Conservation (phyloP, 352 stramenopile genomes). For the Pythium periplocum region DNA sequence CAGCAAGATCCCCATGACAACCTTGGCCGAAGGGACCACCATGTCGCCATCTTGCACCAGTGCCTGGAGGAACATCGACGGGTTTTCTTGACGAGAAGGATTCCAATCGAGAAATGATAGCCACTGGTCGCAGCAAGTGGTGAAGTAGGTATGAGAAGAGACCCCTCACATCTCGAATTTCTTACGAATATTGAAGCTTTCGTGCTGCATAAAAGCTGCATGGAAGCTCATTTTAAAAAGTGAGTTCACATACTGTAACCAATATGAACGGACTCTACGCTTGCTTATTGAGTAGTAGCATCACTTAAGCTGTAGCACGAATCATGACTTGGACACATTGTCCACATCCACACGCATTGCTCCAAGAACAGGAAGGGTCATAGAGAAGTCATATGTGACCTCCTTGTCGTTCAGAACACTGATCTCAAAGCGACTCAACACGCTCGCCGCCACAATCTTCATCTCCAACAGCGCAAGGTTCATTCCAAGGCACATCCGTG, state of each 20-base stretch:
- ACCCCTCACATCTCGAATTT: conserved; percentile 1
- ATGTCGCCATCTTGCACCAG: not conserved
- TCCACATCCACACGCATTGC: conserved; percentile 4
- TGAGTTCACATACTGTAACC: too few relatives aligned
- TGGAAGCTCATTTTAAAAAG: too few relatives aligned
- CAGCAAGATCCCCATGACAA: not conserved
- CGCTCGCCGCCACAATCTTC: conserved; percentile 50
- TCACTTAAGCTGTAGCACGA: too few relatives aligned
- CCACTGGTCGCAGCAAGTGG: too few relatives aligned
- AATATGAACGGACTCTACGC: too few relatives aligned
- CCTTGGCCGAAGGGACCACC: not conserved
- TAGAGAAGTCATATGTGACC: conserved; percentile 33
- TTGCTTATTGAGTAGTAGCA: too few relatives aligned
- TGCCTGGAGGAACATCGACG: too few relatives aligned
- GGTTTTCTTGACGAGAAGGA: too few relatives aligned
- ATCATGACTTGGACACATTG: not conserved
- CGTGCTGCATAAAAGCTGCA: too few relatives aligned
- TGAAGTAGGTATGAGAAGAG: not conserved
- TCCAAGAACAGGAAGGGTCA: conserved; percentile 48
- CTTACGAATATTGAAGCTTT: not conserved
- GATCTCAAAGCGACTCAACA: conserved; percentile 60
- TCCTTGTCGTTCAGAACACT: conserved; percentile 19
- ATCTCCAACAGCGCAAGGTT: conserved; percentile 74
- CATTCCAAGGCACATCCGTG: conserved; percentile 43
- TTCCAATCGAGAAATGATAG: too few relatives aligned